These are phyloP conservation scores for Talaromyces sp. DNA, from an alignment of 2,329 filamentous ascomycete species.

Conservation along the genomic window DNA sequence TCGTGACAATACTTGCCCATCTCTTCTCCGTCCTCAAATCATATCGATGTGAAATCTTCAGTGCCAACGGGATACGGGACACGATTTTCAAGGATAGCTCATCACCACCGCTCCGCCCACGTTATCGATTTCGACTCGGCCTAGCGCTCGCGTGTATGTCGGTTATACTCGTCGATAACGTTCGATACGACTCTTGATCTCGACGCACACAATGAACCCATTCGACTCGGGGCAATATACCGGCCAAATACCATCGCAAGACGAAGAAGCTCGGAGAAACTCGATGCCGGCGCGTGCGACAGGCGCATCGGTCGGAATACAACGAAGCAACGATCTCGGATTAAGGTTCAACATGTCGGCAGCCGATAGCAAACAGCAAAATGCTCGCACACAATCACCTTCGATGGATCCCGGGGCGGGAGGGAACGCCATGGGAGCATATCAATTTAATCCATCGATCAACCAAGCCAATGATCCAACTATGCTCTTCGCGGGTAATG, in stretches of 20 bases:
- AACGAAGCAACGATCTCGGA: not conserved
- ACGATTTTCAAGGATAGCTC: not conserved
- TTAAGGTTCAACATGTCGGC: not conserved
- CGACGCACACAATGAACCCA: slow-evolving; percentile 7
- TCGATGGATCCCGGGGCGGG: slow-evolving; percentile 1
- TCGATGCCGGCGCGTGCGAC: not conserved
- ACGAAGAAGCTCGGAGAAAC: not conserved
- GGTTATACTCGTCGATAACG: not conserved
- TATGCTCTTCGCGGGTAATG: slow-evolving; percentile 7
- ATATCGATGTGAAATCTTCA: not conserved
- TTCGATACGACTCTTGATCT: not conserved
- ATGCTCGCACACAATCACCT: not conserved
- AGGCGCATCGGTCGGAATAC: not conserved
- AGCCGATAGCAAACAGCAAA: not conserved
- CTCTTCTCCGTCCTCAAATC: not conserved
- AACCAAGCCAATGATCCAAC: not conserved
- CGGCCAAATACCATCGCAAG: not conserved
- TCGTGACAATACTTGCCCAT: not conserved
- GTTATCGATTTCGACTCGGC: not conserved
- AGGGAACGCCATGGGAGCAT: slow-evolving; percentile 8
- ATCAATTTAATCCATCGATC: slow-evolving; percentile 11
- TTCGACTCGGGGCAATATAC: slow-evolving; percentile 6
- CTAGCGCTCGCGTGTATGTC: not conserved
- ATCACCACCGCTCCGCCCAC: not conserved
- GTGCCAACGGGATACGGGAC: not conserved